phyloP scores from a whole-genome alignment of 2,329 filamentous ascomycete genomes.

The Dactylellina leptospora region DNA sequence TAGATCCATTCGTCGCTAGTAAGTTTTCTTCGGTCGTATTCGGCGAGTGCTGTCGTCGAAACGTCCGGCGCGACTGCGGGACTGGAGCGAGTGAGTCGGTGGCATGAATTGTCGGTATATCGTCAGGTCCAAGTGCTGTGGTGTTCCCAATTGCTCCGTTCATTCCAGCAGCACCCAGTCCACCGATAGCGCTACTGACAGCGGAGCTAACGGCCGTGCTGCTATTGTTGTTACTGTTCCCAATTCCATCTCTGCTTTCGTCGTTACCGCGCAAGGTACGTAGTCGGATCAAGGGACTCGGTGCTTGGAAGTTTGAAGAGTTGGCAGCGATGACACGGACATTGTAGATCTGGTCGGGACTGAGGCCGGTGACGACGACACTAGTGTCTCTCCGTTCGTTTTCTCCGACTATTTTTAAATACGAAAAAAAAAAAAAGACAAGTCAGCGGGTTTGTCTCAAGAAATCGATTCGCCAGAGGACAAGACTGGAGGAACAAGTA shows the following conservation, averaged over 20 bases:
- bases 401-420: constrained; percentile 73
- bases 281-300: constrained; percentile 83
- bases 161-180: constrained; percentile 22
- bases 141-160: constrained; percentile 32
- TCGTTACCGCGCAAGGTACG: constrained; percentile 73
- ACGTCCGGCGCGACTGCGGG: constrained; percentile 45
- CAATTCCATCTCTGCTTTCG: constrained; percentile 55
- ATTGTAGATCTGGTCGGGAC: constrained; percentile 89
- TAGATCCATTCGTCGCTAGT: constrained; percentile 31
- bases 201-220: constrained; percentile 59
- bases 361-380: constrained; percentile 88
- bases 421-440: not conserved
- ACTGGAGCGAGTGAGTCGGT: constrained; percentile 40
- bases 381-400: constrained; percentile 77
- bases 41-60: constrained; percentile 45
- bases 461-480: no score
- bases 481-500: no score
- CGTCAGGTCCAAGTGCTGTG: constrained; percentile 52
- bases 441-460: no score
- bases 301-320: constrained; percentile 88
- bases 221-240: constrained; percentile 52
- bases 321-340: constrained; percentile 92
- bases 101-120: constrained; percentile 55
- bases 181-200: constrained; percentile 17
- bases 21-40: constrained; percentile 49